phyloP scores from a whole-genome alignment of 1,139 yeast genomes.

The Geotrichum reessii region DNA sequence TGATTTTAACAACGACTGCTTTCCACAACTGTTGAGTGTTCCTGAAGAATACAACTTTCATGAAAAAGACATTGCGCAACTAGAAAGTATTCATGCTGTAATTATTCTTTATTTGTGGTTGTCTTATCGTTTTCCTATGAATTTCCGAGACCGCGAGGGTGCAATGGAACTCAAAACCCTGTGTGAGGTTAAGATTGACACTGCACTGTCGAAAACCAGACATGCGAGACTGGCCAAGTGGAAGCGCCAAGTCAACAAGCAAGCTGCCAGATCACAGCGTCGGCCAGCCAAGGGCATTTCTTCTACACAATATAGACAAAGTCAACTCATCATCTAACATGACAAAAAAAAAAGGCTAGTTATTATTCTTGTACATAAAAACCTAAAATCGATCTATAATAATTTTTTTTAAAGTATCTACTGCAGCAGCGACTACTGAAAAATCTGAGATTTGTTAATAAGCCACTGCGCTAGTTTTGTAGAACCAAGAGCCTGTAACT shows the following conservation, averaged over 20 bases:
- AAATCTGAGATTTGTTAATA: not conserved
- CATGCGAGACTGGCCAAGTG: conserved; percentile 11
- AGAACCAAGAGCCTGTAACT: not conserved
- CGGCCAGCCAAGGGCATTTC: not conserved
- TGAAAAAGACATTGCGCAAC: conserved; percentile 16
- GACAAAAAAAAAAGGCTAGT: too few relatives aligned
- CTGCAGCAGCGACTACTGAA: not conserved
- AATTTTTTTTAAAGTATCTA: not conserved
- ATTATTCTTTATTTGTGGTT: conserved; percentile 78
- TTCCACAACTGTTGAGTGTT: conserved; percentile 21
- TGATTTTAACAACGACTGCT: conserved; percentile 28
- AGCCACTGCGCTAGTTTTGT: not conserved
- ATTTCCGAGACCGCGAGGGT: conserved; percentile 69
- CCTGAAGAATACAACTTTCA: conserved; percentile 12
- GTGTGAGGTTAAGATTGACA: conserved; percentile 32
- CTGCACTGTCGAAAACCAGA: conserved; percentile 21
- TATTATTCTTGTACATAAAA: not conserved
- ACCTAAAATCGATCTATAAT: not conserved
- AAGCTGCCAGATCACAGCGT: not conserved
- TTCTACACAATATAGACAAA: not conserved
- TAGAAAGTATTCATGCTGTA: conserved; percentile 67
- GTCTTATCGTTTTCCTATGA: conserved; percentile 75
- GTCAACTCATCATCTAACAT: not conserved
- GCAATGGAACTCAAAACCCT: conserved; percentile 57
- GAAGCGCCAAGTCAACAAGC: conserved; percentile 7